Base-by-base conservation (phyloP, 306 rosid genomes). In the Fagus sylvatica region DNA sequence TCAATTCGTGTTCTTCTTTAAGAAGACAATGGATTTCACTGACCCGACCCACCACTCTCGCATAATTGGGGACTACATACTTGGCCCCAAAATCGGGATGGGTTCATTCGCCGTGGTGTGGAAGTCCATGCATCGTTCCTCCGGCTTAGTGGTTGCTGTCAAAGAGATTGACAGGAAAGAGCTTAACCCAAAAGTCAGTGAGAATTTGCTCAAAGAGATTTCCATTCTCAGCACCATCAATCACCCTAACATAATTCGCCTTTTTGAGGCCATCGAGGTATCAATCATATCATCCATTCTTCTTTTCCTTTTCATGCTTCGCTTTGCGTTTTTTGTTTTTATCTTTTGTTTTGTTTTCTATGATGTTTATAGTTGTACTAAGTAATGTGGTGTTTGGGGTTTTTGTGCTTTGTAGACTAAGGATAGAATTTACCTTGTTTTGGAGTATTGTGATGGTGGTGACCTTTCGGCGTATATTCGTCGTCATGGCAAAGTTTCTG, bases 401-500 rank as follows among this genome's bases (percentile, higher is more conserved):
- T 65, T 55, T 76, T 78, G 73, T 60, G 76, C 42, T 84, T 76
- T 72, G 66, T 79, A 96, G 99, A 87, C 93, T 42, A 53, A 84
- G 80, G 97, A 96, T 36, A 91, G 83, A 83, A 87, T 96, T 84
- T 96, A 85, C 88, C 97, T 96, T 80, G 87, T 96, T 73, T 83
- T 96, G 96, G 99, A 96, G 90, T 96, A 90, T 74, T 96, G 99
- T 82, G 89, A 87, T 78, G 96, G 96, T 53, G 99, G 99, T 65
- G 99, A 96, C 78, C 93, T 96, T 6, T 87, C 89, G 32, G 85
- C 77, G 62, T 93, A 93, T 82, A 86, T 91, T 76, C 64, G 82
- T 56, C 88, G 84, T 8, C 87, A 83, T 76, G 90, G 92, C 72
- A 93, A 83, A 75, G 96, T 93, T 53, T 90, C 99, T 5, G 96